A percentile compares a stretch with the other conserved stretches of the same genome.
Evolutionary conservation across 2,329 filamentous ascomycete genomes (phyloP).

Genomic region (Ambrosiella cleistominuta): DNA sequence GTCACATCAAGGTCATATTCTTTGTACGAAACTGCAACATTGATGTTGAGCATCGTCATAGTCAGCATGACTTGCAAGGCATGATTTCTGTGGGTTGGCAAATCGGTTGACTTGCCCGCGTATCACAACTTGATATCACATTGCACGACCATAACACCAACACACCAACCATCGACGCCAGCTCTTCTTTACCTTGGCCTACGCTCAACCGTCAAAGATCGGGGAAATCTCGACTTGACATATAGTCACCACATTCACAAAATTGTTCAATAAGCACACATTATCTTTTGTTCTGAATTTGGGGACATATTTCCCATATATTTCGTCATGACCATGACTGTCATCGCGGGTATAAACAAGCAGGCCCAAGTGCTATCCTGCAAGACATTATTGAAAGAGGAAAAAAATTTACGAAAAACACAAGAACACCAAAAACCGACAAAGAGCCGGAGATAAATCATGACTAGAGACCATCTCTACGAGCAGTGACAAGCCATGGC

Average conservation of each 20-base stretch:
- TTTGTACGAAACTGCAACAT: too few relatives aligned
- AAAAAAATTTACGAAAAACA: neutral
- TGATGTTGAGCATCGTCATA: too few relatives aligned
- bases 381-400: neutral
- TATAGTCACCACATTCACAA: neutral
- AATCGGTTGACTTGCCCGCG: neutral
- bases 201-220: neutral
- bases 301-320: neutral
- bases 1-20: too few relatives aligned
- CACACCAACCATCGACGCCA: neutral
- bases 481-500: too few relatives aligned
- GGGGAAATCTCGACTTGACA: neutral
- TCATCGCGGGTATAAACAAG: neutral
- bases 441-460: neutral
- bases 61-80: too few relatives aligned
- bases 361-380: neutral
- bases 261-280: neutral
- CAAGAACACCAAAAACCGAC: neutral
- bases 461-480: neutral
- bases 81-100: neutral
- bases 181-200: neutral
- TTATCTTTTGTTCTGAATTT: neutral
- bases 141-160: neutral
- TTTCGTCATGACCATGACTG: neutral
- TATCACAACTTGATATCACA: neutral